These are phyloP conservation scores for Diplocarpon rosae DNA, from an alignment of 2,329 filamentous ascomycete species.

Conservation along the genomic window DNA sequence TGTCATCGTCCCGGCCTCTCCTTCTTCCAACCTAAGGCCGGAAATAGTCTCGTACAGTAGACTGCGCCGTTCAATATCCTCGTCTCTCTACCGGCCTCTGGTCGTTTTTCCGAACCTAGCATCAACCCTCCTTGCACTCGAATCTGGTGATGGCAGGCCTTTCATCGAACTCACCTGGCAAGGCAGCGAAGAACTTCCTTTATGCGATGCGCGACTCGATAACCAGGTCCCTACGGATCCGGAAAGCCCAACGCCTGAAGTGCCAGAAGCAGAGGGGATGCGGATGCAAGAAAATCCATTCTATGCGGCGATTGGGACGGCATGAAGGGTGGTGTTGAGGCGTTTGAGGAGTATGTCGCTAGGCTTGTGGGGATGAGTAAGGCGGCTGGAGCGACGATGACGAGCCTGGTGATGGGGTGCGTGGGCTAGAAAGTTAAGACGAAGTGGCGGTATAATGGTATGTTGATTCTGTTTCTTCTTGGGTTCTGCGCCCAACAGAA, in stretches of 20 bases:
- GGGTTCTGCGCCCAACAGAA: not conserved
- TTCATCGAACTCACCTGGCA: constrained; percentile 23
- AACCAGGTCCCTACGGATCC: not conserved
- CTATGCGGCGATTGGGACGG: constrained; percentile 22
- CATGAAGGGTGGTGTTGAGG: constrained; percentile 16
- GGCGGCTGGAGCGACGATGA: constrained; percentile 34
- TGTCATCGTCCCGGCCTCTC: constrained; percentile 15
- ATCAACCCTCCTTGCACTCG: constrained; percentile 19
- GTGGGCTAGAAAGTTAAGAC: constrained; percentile 26
- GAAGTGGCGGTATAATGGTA: constrained; percentile 23
- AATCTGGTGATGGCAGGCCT: constrained; percentile 32
- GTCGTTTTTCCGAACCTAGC: constrained; percentile 23
- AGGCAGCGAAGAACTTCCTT: constrained; percentile 7
- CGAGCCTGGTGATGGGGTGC: constrained; percentile 29
- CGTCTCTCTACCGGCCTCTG: constrained; percentile 24
- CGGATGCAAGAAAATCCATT: constrained; percentile 21
- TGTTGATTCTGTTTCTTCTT: not conserved
- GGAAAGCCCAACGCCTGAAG: constrained; percentile 2
- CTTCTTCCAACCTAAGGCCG: constrained; percentile 4
- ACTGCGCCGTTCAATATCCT: constrained; percentile 20
- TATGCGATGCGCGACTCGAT: constrained; percentile 3
- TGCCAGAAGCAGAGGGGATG: constrained; percentile 13
- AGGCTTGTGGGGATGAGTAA: constrained; percentile 28
- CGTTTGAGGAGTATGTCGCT: constrained; percentile 18
- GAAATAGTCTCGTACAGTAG: constrained; percentile 25